Evolutionary conservation across 208 protist genomes (phyloP).

Genomic region (Trichomonas gallinae): DNA sequence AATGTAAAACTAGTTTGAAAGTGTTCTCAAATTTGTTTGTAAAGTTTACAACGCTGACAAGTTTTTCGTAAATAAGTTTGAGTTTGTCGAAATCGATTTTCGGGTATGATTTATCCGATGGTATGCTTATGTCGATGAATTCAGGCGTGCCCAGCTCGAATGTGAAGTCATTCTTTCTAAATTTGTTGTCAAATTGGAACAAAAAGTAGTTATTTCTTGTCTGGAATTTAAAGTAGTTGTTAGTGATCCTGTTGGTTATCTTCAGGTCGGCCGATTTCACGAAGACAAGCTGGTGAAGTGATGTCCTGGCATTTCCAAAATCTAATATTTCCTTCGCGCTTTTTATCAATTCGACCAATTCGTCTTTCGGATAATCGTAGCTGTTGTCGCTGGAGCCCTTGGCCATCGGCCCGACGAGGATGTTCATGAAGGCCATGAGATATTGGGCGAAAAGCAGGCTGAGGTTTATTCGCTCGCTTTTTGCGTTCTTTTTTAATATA

Average conservation of each 20-base stretch:
- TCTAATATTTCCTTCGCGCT: not conserved
- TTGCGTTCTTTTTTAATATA: no score
- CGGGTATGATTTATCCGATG: not conserved
- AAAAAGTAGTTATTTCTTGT: not conserved
- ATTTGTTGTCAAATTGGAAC: not conserved
- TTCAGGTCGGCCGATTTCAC: not conserved
- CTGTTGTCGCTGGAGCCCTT: no score
- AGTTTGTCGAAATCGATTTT: not conserved
- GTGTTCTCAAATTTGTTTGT: not conserved
- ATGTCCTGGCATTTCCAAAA: not conserved
- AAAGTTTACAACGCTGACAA: not conserved
- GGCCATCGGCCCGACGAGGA: no score
- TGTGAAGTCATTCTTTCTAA: not conserved
- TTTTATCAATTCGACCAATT: not conserved
- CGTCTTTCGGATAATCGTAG: not conserved
- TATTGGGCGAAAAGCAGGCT: no score
- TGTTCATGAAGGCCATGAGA: no score
- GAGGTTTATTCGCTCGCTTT: no score
- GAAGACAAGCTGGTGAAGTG: not conserved
- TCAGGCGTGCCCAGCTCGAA: not conserved
- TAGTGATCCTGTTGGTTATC: not conserved
- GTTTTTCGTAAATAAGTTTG: not conserved
- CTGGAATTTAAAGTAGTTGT: not conserved
- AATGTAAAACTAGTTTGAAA: not conserved
- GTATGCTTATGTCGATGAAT: not conserved